Evolutionary conservation across 192 early-diverging fungal genomes (phyloP), one percentile per base, ranked within the genome.

Genomic region (Coemansia sp.): DNA sequence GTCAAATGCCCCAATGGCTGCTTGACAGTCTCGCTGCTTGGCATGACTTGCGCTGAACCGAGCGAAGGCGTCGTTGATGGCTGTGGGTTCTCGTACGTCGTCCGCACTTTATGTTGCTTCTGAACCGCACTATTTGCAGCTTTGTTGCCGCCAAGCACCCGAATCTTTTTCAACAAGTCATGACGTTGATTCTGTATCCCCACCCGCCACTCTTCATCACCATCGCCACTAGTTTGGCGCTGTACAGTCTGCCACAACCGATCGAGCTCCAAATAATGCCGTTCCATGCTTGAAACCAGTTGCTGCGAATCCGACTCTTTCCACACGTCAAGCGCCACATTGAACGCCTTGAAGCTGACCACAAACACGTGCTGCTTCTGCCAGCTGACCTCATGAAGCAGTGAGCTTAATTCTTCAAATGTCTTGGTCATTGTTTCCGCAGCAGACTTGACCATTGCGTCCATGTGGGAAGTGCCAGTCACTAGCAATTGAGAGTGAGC

Each of bases 191-290:
- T 35, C 41, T 66, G 62, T 13, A 79, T 79, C 0, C 71, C 67
- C 29, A 60, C 49, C 20, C 67, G 59, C 76, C 76, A 79, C 2
- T 12, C 49, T 29, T 73, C 71, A 52, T 79, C 76, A 8, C 76
- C 76, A 50, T 69, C 61, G 60, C 76, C 76, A 20, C 56, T 41
- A 0, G 76, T 73, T 22, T 61, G 41, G 12, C 65, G 62, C 67
- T 79, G 76, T 18, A 79, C 76, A 16, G 76, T 66, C 54, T 73
- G 76, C 76, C 76, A 73, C 26, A 79, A 57, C 22, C 62, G 66
- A 24, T 79, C 71, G 51, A 79, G 71, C 58, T 79, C 76, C 20
- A 79, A 50, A 32, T 79, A 79, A 47, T 79, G 76, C 47, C 63
- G 52, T 26, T 73, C 70, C 76, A 79, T 73, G 2, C 67, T 51